Evolutionary conservation across 768 basidiomycete genomes (phyloP), one percentile per base, ranked within the genome.

Genomic region (Rhodotorula graminis): DNA sequence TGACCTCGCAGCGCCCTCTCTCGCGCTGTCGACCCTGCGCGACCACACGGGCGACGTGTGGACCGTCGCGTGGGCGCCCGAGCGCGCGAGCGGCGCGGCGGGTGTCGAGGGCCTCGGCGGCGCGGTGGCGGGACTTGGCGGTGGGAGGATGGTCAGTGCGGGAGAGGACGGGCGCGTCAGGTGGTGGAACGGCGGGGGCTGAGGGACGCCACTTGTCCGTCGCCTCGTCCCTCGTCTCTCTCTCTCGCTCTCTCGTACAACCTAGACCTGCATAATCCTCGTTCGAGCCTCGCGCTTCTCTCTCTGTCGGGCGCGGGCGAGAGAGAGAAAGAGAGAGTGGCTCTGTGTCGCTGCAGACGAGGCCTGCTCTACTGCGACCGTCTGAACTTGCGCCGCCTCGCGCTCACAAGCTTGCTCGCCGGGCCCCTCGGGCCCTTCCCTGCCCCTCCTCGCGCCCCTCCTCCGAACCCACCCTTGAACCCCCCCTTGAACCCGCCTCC

Each of bases 41-140:
- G 76, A 77, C 61, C 70, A 72, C 40, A 58, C 65, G 0, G 73
- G 69, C 23, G 76, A 77, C 57, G 73, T 74, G 46, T 77, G 73
- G 73, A 10, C 73, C 3, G 53, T 77, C n/a, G 56, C 76, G 0
- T 77, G 70, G 70, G 69, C 66, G 9, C 73, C 73, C 16, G 72
- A 77, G 21, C 14, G 19, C 5, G n/a, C 44, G 8, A 52, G 31
- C 0, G 19, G 40, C 2, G 58, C 62, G 3, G 33, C 50, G 6
- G 27, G 44, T 2, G 61, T 75, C 23, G 74, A 75, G 42, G 74
- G 74, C 0, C 55, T 75, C 8, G 71, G 68, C n/a, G 74, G 74
- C 6, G 74, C 74, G 14, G 58, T 62, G 16, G 74, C 71, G 14
- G 74, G 74, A 14, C 47, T 75, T 18, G 74, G 74, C 3, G 74